A percentile compares a stretch with the other conserved stretches of the same genome.
These are phyloP conservation scores for Alternaria dauci DNA, from an alignment of 2,329 filamentous ascomycete genomes.

Conservation along the genomic window DNA sequence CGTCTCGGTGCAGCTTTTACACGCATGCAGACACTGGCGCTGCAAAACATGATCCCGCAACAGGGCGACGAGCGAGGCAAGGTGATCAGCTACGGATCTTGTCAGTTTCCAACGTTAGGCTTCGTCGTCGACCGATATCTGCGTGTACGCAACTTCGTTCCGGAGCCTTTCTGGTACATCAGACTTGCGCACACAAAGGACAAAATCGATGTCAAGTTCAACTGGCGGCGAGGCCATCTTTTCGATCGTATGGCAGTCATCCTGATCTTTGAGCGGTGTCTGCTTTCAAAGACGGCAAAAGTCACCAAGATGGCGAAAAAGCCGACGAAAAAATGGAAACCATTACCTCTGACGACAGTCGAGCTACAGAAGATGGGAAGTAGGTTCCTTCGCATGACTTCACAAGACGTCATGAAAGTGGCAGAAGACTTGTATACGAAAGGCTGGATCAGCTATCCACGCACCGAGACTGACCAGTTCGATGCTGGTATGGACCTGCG, in stretches of 20 bases:
- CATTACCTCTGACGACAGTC: slow-evolving; percentile 91
- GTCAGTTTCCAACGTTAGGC: slow-evolving; percentile 94
- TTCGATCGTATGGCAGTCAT: slow-evolving; percentile 86
- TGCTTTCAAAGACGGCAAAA: slow-evolving; percentile 76
- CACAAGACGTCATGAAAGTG: slow-evolving; percentile 84
- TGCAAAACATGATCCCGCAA: slow-evolving; percentile 73
- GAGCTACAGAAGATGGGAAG: slow-evolving; percentile 97
- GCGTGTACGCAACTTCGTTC: slow-evolving; percentile 89
- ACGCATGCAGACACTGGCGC: slow-evolving; percentile 79
- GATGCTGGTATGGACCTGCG: slow-evolving; percentile 87
- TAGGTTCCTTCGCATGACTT: slow-evolving; percentile 86
- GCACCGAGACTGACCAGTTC: slow-evolving; percentile 97
- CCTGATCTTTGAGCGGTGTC: slow-evolving; percentile 85
- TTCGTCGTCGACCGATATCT: slow-evolving; percentile 98
- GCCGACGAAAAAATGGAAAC: slow-evolving; percentile 92
- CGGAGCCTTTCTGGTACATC: slow-evolving; percentile 93
- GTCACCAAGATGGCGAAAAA: slow-evolving; percentile 89
- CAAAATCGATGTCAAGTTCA: slow-evolving; percentile 80
- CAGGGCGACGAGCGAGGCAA: slow-evolving; percentile 67
- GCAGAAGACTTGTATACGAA: slow-evolving; percentile 91
- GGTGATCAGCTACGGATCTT: slow-evolving; percentile 89
- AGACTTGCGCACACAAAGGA: slow-evolving; percentile 82
- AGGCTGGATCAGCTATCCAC: slow-evolving; percentile 96
- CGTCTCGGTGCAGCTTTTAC: slow-evolving; percentile 93
- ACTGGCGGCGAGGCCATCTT: slow-evolving; percentile 80